Base-by-base conservation (phyloP, 1,284 basidiomycete genomes). In the Trichosporon ovoides region DNA sequence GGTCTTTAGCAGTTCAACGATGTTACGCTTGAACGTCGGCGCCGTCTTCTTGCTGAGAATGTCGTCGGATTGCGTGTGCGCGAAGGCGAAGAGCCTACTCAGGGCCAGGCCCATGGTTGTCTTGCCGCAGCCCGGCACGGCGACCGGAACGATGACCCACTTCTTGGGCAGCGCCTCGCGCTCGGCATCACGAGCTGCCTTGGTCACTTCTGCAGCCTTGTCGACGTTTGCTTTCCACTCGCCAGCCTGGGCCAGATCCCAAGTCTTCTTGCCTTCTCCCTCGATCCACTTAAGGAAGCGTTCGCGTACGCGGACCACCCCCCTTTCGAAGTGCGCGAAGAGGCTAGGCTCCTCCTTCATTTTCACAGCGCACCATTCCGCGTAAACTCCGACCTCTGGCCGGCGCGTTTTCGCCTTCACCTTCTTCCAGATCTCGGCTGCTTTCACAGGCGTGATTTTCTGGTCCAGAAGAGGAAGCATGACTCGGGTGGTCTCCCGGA, bases 71-170 rank as follows among this genome's bases (percentile, higher is more conserved):
- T 98, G 95, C 0, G 88, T 90, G 70, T 98, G 93, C 0, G 81
- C 88, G 60, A 91, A 93, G 0, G 82, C 83, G 67, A 93, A 96
- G 1, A 98, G 80, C 57, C 86, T 80, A 1, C 80, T 64, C 2
- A 98, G 82, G 0, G 92, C 91, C 5, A 96, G 79, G 0, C 88
- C 83, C 11, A 98, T 80, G 0, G 88, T 79, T 0, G 96, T 98
- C 81, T 98, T 98, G 87, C 94, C 95, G 71, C 88, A 91, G 3
- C 95, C 94, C 20, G 93, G 95, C 43, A 98, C 84, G 3, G 92
- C 93, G 18, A 98, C 78, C 0, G 96, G 93, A 0, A 93, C 81
- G 56, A 99, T 84, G 56, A 98, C 80, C 0, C 87, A 91, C 78
- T 94, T 93, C n/a, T 87, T 63, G 78, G 73, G 66, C 50, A 77